A percentile compares a stretch with the other conserved stretches of the same genome.
Evolutionary conservation across 768 basidiomycete species (phyloP).

Genomic region (Lyophyllum atratum): DNA sequence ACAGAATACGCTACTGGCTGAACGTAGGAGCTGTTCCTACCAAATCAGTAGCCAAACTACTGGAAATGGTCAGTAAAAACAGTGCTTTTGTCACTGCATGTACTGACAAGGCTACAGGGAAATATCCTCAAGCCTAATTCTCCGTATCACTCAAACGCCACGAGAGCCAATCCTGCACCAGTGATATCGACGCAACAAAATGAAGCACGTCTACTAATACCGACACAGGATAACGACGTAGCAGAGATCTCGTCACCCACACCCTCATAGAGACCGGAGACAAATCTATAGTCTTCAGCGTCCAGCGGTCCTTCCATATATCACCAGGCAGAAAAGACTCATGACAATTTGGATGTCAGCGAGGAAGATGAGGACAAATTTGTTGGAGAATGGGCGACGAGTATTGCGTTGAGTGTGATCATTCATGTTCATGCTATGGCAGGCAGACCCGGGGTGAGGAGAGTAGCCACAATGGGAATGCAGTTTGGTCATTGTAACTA

Average conservation of each 20-base stretch:
- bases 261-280: background rate
- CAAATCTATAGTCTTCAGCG: background rate
- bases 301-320: background rate
- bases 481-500: background rate
- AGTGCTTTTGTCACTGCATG: background rate
- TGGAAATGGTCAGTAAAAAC: slow-evolving; percentile 75
- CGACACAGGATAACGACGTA: background rate
- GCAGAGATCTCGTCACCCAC: background rate
- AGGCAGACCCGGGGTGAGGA: background rate
- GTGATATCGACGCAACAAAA: background rate
- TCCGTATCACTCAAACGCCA: slow-evolving; percentile 49
- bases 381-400: background rate
- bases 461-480: background rate
- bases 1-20: slow-evolving; percentile 90
- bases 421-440: too few species aligned
- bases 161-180: slow-evolving; percentile 10
- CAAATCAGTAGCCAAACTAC: slow-evolving; percentile 70
- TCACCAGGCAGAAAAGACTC: background rate
- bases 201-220: background rate
- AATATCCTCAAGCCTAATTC: slow-evolving; percentile 60
- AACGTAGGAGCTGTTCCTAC: slow-evolving; percentile 82
- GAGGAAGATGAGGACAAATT: background rate
- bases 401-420: too few species aligned
- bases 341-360: background rate
- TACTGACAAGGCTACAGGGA: slow-evolving; percentile 42